These are phyloP conservation scores for Penicillium sumatraense DNA, from an alignment of 2,329 filamentous ascomycete genomes.

Conservation along the genomic window DNA sequence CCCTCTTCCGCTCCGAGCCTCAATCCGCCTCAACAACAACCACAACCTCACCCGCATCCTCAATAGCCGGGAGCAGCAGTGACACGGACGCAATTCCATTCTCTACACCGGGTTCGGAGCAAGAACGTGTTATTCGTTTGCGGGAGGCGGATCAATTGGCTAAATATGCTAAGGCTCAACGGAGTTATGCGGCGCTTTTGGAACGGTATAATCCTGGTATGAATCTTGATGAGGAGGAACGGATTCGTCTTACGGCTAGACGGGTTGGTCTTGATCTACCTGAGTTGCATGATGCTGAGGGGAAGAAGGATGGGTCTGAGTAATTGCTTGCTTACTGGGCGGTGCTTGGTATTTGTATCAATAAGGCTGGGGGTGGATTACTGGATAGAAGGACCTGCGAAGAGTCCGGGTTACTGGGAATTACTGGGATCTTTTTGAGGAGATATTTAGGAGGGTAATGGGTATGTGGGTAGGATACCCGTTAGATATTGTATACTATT, in stretches of 20 bases:
- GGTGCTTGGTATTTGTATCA: neutral
- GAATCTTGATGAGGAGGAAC: slow-evolving; percentile 82
- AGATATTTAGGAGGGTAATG: neutral
- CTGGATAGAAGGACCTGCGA: too few species aligned
- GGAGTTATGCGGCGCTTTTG: slow-evolving; percentile 77
- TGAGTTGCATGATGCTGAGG: slow-evolving; percentile 53
- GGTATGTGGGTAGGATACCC: neutral
- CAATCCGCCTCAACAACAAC: slow-evolving; percentile 29
- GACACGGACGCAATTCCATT: slow-evolving; percentile 14
- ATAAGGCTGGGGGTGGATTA: neutral
- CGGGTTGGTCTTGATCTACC: slow-evolving; percentile 91
- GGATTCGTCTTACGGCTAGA: slow-evolving; percentile 79
- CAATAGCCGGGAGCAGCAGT: neutral
- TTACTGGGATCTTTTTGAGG: neutral
- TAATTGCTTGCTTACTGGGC: neutral
- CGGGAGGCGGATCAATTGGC: slow-evolving; percentile 76
- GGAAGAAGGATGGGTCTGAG: slow-evolving; percentile 6
- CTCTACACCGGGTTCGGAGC: slow-evolving; percentile 13
- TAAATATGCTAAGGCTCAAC: slow-evolving; percentile 82
- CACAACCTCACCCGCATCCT: neutral
- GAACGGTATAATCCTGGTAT: slow-evolving; percentile 95
- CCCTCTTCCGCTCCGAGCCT: slow-evolving; percentile 56
- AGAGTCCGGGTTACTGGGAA: too few species aligned
- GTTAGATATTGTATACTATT: slow-evolving; percentile 5
- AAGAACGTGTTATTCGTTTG: slow-evolving; percentile 32